Evolutionary conservation across 192 early-diverging fungal genomes (phyloP), one percentile per base, ranked within the genome.

Genomic region (Coemansia aciculifera): DNA sequence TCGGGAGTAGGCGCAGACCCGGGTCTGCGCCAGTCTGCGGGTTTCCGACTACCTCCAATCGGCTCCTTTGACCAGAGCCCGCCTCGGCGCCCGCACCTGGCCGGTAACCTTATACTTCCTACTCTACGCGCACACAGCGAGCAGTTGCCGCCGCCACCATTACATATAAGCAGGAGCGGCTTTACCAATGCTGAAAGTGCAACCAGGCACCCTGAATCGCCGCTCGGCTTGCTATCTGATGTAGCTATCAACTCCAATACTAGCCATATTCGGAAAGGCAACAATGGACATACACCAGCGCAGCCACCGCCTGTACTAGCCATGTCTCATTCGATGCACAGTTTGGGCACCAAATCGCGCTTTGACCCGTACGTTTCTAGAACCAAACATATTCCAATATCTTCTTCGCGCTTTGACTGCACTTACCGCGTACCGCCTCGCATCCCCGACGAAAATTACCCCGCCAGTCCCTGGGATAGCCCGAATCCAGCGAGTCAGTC

Each of bases 391-490:
- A 62, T 62, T 10, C 67, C 67, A 24, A 19, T 68, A 10, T 68
- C 68, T 1, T 38, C 68, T 9, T 52, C 68, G 12, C 68, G 68
- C 68, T 69, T 69, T 17, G 68, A 63, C 51, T 52, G 12, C 11
- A 31, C 61, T 2, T 52, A 62, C 49, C 60, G 68, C 37, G 19
- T 62, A 11, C 59, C 67, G 27, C 61, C 67, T n/a, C 27, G 11
- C 12, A 40, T 42, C 3, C 60, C 60, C 59, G 21, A 40, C 19
- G 23, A 37, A 13, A 61, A 37, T 3, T 38, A 38, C 61, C 19
- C 51, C 10, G 51, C 24, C 12, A 54, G 51, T 13, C 51, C 51
- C 4, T 54, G 51, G 51, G 51, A 54, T 5, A 54, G 51, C 7
- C 51, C 51, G 3, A 23, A 11, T 27, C 51, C 27, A 29, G 4